Evolutionary conservation across 257 asterid species (phyloP).

Genomic region (Solanum appendiculatum): DNA sequence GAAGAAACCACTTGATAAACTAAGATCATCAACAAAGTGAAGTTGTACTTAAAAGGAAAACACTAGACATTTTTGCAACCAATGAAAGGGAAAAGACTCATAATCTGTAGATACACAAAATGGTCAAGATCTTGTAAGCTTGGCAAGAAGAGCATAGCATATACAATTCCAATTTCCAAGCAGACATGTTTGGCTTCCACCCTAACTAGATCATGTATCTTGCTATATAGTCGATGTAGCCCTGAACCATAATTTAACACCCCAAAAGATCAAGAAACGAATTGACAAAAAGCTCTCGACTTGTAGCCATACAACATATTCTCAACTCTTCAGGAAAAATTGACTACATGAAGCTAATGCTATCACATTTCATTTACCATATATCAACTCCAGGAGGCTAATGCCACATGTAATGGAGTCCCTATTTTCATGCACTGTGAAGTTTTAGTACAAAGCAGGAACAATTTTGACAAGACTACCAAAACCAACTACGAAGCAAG

Average conservation of each 20-base stretch:
- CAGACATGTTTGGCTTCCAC: background rate
- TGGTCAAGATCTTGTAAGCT: background rate
- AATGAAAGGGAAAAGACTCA: background rate
- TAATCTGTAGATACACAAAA: background rate
- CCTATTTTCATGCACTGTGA: background rate
- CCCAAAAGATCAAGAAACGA: background rate
- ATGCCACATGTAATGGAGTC: background rate
- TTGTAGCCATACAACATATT: background rate
- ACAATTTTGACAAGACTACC: background rate
- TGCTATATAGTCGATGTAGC: background rate
- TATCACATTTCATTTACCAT: background rate
- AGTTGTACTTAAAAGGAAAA: background rate
- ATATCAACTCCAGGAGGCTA: background rate
- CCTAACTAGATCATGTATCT: background rate
- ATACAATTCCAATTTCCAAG: background rate
- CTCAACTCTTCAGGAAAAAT: background rate
- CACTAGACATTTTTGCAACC: background rate
- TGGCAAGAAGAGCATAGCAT: background rate
- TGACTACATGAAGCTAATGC: background rate
- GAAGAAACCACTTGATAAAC: background rate
- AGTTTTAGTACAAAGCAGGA: background rate
- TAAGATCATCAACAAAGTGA: background rate
- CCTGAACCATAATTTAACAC: background rate
- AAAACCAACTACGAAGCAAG: background rate
- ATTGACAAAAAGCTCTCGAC: background rate